Percentiles rank a stretch among this genome's conserved stretches.
Conservation (phyloP, 1,284 basidiomycete genomes). For the Athelia sp. region DNA sequence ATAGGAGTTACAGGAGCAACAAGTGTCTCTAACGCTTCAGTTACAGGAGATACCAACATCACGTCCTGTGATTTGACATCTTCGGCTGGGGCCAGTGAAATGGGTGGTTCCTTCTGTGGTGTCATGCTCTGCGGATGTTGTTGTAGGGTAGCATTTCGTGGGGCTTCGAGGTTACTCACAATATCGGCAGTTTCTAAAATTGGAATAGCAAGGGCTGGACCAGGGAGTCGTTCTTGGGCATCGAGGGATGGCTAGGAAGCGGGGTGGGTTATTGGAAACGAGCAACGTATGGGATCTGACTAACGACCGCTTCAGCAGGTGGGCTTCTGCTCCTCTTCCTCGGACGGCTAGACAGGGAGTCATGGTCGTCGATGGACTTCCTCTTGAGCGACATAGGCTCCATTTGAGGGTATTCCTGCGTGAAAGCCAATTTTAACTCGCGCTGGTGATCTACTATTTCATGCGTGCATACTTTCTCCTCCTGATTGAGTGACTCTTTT, state of each 20-base stretch:
- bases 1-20: conserved; percentile 4
- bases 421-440: too few relatives aligned
- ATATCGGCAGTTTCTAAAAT: neutral
- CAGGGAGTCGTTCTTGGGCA: neutral
- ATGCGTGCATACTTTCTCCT: too few relatives aligned
- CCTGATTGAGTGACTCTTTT: too few relatives aligned
- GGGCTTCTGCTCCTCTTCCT: conserved; percentile 14
- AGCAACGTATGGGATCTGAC: too few relatives aligned
- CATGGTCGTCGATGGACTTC: conserved; percentile 30
- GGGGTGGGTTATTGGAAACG: too few relatives aligned
- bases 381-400: conserved; percentile 30
- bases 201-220: neutral
- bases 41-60: too few relatives aligned
- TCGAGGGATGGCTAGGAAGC: too few relatives aligned
- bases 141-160: too few relatives aligned
- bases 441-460: too few relatives aligned
- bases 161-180: conserved; percentile 9
- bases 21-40: too few relatives aligned
- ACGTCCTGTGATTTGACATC: too few relatives aligned
- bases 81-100: too few relatives aligned
- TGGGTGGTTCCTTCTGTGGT: neutral
- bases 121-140: neutral
- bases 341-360: conserved; percentile 9
- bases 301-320: neutral
- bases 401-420: conserved; percentile 17